Conservation (phyloP, 1,284 basidiomycete species). For the Austroboletus niveus region DNA sequence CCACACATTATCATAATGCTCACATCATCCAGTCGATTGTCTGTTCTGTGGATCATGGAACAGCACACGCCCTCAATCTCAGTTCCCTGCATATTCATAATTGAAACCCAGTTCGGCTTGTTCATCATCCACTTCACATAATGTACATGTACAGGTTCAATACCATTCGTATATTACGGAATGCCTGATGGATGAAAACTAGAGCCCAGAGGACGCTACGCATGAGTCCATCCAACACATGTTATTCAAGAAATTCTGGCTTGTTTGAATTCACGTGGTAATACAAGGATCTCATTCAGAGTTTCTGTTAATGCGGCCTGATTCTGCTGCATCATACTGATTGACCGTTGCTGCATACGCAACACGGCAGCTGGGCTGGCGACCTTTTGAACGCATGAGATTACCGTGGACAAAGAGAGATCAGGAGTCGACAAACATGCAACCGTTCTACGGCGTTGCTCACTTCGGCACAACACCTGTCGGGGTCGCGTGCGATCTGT, state of each 20-base stretch:
- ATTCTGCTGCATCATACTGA: conserved; percentile 34
- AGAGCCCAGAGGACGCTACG: conserved; percentile 8
- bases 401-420: not conserved
- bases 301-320: conserved; percentile 35
- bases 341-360: conserved; percentile 36
- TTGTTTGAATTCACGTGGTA: conserved; percentile 31
- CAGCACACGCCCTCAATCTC: not conserved
- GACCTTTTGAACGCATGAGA: conserved; percentile 32
- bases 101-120: not conserved
- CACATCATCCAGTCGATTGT: conserved; percentile 42
- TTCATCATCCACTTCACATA: not conserved
- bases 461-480: conserved; percentile 41
- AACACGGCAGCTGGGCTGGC: conserved; percentile 31
- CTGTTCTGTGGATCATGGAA: conserved; percentile 13
- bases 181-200: not conserved
- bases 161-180: not conserved
- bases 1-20: conserved; percentile 37
- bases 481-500: conserved; percentile 46
- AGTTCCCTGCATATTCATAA: not conserved
- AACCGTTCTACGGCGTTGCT: conserved; percentile 40
- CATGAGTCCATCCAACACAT: conserved; percentile 40
- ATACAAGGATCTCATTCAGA: conserved; percentile 39
- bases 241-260: no score
- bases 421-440: conserved; percentile 32
- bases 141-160: not conserved